Evolutionary conservation across 441 rosid genomes (phyloP).

Genomic region (Theobroma grandiflorum): DNA sequence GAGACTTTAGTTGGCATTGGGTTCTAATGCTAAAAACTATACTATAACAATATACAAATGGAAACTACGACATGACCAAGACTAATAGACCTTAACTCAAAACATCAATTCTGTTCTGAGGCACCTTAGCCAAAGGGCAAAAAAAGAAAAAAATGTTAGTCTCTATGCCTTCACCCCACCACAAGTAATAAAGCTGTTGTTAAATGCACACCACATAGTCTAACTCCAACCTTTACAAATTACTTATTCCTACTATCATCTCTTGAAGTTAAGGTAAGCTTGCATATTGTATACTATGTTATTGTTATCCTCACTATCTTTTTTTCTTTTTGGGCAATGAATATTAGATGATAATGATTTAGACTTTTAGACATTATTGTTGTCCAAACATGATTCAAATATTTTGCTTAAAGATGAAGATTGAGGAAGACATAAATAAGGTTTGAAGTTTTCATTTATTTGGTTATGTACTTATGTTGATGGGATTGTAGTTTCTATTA

Average conservation of each 20-base stretch:
- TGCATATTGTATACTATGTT: conserved; percentile 9
- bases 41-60: conserved; percentile 20
- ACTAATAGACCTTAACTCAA: not conserved
- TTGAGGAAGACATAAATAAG: too few relatives aligned
- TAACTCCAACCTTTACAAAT: conserved; percentile 16
- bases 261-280: not conserved
- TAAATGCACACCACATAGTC: not conserved
- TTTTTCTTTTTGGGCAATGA: too few relatives aligned
- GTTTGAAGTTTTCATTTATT: too few relatives aligned
- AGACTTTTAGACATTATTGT: too few relatives aligned
- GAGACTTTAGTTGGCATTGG: too few relatives aligned
- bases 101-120: not conserved
- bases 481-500: too few relatives aligned
- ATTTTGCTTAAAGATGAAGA: too few relatives aligned
- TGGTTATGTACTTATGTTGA: too few relatives aligned
- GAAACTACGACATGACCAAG: not conserved
- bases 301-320: not conserved
- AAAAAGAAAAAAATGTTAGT: conserved; percentile 9
- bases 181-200: conserved; percentile 19
- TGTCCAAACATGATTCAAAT: too few relatives aligned
- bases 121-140: not conserved
- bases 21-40: too few relatives aligned
- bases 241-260: conserved; percentile 6
- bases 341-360: too few relatives aligned
- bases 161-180: conserved; percentile 21